Evolutionary conservation across 2,329 filamentous ascomycete species (phyloP).

Genomic region (Colletotrichum spinosum): DNA sequence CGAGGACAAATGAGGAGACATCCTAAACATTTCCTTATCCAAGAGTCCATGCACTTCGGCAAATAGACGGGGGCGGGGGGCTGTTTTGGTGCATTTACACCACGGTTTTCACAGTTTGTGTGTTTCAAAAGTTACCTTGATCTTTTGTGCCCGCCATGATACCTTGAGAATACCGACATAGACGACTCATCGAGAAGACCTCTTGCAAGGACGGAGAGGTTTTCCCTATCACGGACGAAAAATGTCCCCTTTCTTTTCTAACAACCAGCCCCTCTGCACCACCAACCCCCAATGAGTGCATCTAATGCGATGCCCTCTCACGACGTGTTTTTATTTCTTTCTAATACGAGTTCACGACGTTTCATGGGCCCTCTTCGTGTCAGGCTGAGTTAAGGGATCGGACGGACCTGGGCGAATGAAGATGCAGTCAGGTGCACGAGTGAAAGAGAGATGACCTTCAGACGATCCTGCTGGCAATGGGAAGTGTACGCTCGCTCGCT

Average conservation of each 20-base stretch:
- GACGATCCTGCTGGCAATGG: conserved; percentile 29
- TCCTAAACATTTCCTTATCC: conserved; percentile 43
- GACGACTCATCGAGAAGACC: conserved; percentile 52
- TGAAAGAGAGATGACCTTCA: conserved; percentile 27
- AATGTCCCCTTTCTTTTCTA: conserved; percentile 45
- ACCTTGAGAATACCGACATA: conserved; percentile 58
- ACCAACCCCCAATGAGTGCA: conserved; percentile 3
- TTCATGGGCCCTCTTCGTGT: conserved; percentile 33
- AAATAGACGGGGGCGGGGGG: conserved; percentile 63
- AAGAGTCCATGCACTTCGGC: conserved; percentile 57
- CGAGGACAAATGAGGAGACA: conserved; percentile 55
- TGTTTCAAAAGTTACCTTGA: conserved; percentile 60
- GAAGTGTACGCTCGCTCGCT: conserved; percentile 25
- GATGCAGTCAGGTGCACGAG: conserved; percentile 21
- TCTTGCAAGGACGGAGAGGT: conserved; percentile 46
- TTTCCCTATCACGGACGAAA: conserved; percentile 41
- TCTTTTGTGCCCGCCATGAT: conserved; percentile 59
- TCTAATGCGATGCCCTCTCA: conserved; percentile 25
- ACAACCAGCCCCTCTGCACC: conserved; percentile 42
- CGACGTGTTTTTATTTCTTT: conserved; percentile 34
- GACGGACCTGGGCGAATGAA: conserved; percentile 12
- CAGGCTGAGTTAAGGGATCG: conserved; percentile 22
- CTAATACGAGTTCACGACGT: conserved; percentile 38
- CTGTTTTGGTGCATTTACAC: conserved; percentile 60
- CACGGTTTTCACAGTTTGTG: conserved; percentile 58